phyloP scores from a whole-genome alignment of 1,284 basidiomycete species.

The Naganishia albida region DNA sequence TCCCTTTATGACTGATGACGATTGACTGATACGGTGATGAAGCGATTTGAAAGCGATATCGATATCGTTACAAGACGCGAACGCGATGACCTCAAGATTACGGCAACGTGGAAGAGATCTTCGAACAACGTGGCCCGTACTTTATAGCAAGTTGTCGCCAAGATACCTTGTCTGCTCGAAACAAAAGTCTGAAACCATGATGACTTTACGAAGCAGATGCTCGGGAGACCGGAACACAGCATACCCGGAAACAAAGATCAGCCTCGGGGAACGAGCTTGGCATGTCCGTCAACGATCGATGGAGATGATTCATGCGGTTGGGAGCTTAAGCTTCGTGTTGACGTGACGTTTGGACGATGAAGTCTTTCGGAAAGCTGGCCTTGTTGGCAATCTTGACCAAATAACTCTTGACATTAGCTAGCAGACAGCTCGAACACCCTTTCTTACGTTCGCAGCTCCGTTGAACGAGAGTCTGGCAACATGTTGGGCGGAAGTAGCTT shows the following conservation, averaged over 20 bases:
- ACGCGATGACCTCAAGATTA: background rate
- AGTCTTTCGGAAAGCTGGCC: too few species aligned
- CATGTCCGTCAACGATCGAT: too few species aligned
- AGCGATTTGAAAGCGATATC: too few species aligned
- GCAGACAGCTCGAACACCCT: too few species aligned
- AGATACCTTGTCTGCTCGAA: background rate
- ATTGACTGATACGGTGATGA: background rate
- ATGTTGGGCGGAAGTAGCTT: constrained; percentile 28
- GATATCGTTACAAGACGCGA: background rate
- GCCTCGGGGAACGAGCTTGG: background rate
- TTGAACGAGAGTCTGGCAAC: background rate
- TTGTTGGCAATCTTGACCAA: too few species aligned
- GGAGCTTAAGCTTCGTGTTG: background rate
- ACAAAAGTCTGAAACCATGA: background rate
- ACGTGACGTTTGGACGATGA: constrained; percentile 24
- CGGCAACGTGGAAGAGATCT: background rate
- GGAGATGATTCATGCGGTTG: too few species aligned
- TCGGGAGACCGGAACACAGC: constrained; percentile 1
- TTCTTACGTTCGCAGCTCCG: too few species aligned
- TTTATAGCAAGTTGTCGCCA: background rate
- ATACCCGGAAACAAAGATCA: constrained; percentile 6
- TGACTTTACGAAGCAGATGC: background rate
- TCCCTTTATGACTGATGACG: constrained; percentile 2
- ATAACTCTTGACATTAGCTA: too few species aligned
- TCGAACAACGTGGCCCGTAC: background rate